These are phyloP conservation scores for Cyclotella choctawhatcheeana DNA, from an alignment of 108 stramenopile genomes.

Conservation along the genomic window DNA sequence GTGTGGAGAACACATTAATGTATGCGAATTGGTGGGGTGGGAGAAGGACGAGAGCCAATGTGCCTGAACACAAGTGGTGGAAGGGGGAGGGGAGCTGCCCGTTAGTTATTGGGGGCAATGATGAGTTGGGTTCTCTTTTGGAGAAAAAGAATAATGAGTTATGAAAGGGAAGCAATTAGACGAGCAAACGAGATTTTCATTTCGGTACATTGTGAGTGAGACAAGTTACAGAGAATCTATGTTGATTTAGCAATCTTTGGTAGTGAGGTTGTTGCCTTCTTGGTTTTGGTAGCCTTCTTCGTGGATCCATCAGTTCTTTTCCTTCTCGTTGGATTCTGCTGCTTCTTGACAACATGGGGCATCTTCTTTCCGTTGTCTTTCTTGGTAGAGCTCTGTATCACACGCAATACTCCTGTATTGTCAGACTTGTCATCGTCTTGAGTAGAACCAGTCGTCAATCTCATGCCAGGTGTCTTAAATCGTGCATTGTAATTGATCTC, in stretches of 20 bases:
- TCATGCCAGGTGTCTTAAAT: conserved; percentile 1
- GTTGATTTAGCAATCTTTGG: conserved; percentile 3
- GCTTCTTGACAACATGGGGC: not conserved
- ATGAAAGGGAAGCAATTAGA: not conserved
- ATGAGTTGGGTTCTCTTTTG: conserved; percentile 12
- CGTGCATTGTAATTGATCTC: conserved; percentile 19
- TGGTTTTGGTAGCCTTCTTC: not conserved
- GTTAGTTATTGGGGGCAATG: conserved; percentile 20
- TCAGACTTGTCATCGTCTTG: not conserved
- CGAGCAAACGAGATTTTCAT: not conserved
- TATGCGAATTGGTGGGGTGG: conserved; percentile 81
- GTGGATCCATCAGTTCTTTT: not conserved
- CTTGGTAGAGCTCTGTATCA: conserved; percentile 22
- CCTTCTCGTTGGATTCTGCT: not conserved
- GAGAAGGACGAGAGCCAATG: conserved; percentile 44
- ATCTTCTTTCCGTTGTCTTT: not conserved
- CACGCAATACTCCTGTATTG: conserved; percentile 23
- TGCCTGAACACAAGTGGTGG: conserved; percentile 70
- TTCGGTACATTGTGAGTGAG: not conserved
- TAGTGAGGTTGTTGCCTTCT: not conserved
- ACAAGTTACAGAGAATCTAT: not conserved
- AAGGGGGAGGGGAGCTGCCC: conserved; percentile 71
- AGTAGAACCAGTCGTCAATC: not conserved
- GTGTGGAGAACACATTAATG: conserved; percentile 72
- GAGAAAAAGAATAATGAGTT: conserved; percentile 25